phyloP scores from a whole-genome alignment of 2,329 filamentous ascomycete species.

The Xylariaceae sp. region DNA sequence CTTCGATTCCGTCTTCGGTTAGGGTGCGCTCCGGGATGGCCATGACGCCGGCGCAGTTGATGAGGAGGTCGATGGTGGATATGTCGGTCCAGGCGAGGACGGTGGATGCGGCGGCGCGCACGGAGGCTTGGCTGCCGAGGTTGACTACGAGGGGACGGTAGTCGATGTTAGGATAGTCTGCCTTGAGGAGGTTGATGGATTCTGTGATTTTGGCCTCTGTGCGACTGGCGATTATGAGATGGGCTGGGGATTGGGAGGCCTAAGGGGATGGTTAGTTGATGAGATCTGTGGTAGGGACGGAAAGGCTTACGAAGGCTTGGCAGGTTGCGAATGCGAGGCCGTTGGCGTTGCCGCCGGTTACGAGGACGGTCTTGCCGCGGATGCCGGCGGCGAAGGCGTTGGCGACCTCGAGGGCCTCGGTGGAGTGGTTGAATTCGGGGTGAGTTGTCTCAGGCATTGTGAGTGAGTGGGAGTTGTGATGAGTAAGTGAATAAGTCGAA shows the following conservation, averaged over 20 bases:
- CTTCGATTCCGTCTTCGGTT: slow-evolving; percentile 40
- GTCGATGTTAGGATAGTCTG: slow-evolving; percentile 28
- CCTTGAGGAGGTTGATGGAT: slow-evolving; percentile 28
- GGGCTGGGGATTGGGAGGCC: slow-evolving; percentile 31
- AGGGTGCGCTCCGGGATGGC: slow-evolving; percentile 31
- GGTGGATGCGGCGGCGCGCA: slow-evolving; percentile 34
- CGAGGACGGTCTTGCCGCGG: slow-evolving; percentile 34
- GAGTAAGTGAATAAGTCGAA: too few relatives aligned
- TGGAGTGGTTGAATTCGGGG: slow-evolving; percentile 33
- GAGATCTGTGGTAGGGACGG: too few relatives aligned
- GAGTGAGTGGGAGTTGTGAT: neutral
- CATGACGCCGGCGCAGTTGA: slow-evolving; percentile 44
- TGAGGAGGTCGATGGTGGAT: slow-evolving; percentile 36
- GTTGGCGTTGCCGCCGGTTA: slow-evolving; percentile 34
- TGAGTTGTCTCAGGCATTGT: slow-evolving; percentile 32
- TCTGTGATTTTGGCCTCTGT: slow-evolving; percentile 31
- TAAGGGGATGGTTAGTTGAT: neutral
- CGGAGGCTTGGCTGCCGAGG: slow-evolving; percentile 34
- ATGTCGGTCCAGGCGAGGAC: slow-evolving; percentile 34
- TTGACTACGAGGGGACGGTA: slow-evolving; percentile 35
- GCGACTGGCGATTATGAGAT: slow-evolving; percentile 35
- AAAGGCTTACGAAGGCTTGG: slow-evolving; percentile 33
- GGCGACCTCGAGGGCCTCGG: slow-evolving; percentile 37
- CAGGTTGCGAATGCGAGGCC: slow-evolving; percentile 35
- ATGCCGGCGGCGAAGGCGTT: slow-evolving; percentile 33